A percentile compares a stretch with the other conserved stretches of the same genome.
Conservation (phyloP, 2,329 filamentous ascomycete species). For the Penicillium hesseltinei region DNA sequence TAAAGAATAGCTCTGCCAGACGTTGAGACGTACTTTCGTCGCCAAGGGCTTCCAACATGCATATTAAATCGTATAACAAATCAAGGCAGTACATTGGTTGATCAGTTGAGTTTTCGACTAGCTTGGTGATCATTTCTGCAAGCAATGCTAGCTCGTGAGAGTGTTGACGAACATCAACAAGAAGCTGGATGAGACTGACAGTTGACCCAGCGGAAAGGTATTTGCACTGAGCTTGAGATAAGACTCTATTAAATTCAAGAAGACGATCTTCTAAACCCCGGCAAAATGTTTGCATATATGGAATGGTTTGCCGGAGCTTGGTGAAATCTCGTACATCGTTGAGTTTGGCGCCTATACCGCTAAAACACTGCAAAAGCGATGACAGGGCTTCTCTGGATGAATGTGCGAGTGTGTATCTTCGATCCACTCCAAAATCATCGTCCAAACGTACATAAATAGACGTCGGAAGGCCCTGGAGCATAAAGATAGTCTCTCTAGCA, state of each 20-base stretch:
- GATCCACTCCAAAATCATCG: slow-evolving; percentile 36
- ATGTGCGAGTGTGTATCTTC: slow-evolving; percentile 37
- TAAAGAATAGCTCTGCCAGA: slow-evolving; percentile 69
- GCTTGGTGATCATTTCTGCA: slow-evolving; percentile 59
- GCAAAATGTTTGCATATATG: slow-evolving; percentile 70
- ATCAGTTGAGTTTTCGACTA: slow-evolving; percentile 46
- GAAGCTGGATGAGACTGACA: slow-evolving; percentile 65
- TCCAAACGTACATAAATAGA: slow-evolving; percentile 60
- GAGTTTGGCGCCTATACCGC: slow-evolving; percentile 50
- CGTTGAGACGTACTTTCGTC: slow-evolving; percentile 61
- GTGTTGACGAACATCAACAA: slow-evolving; percentile 55
- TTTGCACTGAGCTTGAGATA: slow-evolving; percentile 60
- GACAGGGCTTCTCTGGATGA: slow-evolving; percentile 32
- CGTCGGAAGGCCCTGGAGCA: slow-evolving; percentile 77
- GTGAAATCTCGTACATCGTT: slow-evolving; percentile 52
- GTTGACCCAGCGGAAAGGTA: slow-evolving; percentile 57
- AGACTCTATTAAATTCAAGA: slow-evolving; percentile 54
- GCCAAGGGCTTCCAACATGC: slow-evolving; percentile 67
- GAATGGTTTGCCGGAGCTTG: slow-evolving; percentile 47
- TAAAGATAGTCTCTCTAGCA: slow-evolving; percentile 76
- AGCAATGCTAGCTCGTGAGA: slow-evolving; percentile 60
- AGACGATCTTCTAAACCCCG: slow-evolving; percentile 61
- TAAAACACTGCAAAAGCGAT: slow-evolving; percentile 44
- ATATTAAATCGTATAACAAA: slow-evolving; percentile 69
- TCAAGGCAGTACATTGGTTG: slow-evolving; percentile 74